These are phyloP conservation scores for Hygrophorus russula DNA, from an alignment of 768 basidiomycete species.

Conservation along the genomic window DNA sequence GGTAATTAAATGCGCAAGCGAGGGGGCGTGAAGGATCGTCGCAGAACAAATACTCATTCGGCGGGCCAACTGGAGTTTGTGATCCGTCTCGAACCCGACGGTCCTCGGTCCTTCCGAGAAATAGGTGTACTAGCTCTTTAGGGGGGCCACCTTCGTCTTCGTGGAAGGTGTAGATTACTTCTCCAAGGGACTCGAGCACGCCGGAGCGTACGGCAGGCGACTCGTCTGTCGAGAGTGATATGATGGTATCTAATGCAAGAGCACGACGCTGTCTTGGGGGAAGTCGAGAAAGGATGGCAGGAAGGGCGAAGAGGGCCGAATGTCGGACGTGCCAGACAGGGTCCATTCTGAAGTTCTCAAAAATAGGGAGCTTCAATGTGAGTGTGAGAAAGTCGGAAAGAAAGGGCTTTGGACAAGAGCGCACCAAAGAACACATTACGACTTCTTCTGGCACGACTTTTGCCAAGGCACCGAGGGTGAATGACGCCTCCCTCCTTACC, in stretches of 20 bases:
- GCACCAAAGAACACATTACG: slow-evolving; percentile 50
- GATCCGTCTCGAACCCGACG: slow-evolving; percentile 26
- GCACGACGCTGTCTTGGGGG: slow-evolving; percentile 41
- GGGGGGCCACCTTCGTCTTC: slow-evolving; percentile 59
- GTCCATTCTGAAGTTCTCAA: slow-evolving; percentile 61
- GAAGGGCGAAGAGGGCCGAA: slow-evolving; percentile 77
- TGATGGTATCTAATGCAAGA: slow-evolving; percentile 56
- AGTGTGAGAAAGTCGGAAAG: slow-evolving; percentile 5
- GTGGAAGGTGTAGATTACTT: slow-evolving; percentile 78
- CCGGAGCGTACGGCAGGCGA: slow-evolving; percentile 63
- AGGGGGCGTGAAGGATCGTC: slow-evolving; percentile 63
- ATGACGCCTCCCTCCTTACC: slow-evolving; percentile 79
- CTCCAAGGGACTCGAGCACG: slow-evolving; percentile 79
- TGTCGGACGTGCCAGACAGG: slow-evolving; percentile 75
- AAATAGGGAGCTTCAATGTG: slow-evolving; percentile 59
- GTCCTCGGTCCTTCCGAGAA: slow-evolving; percentile 52
- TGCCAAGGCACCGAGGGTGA: slow-evolving; percentile 80
- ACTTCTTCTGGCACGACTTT: slow-evolving; percentile 77
- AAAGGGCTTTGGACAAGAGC: slow-evolving; percentile 13
- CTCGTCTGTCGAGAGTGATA: slow-evolving; percentile 53
- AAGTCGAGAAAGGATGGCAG: slow-evolving; percentile 65
- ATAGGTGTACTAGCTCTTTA: slow-evolving; percentile 59
- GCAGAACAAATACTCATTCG: slow-evolving; percentile 33
- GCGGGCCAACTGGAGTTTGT: slow-evolving; percentile 12
- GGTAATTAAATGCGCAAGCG: slow-evolving; percentile 84